A percentile compares a stretch with the other conserved stretches of the same genome.
Evolutionary conservation across 2,329 filamentous ascomycete species (phyloP).

Genomic region (Berkeleyomyces basicola): DNA sequence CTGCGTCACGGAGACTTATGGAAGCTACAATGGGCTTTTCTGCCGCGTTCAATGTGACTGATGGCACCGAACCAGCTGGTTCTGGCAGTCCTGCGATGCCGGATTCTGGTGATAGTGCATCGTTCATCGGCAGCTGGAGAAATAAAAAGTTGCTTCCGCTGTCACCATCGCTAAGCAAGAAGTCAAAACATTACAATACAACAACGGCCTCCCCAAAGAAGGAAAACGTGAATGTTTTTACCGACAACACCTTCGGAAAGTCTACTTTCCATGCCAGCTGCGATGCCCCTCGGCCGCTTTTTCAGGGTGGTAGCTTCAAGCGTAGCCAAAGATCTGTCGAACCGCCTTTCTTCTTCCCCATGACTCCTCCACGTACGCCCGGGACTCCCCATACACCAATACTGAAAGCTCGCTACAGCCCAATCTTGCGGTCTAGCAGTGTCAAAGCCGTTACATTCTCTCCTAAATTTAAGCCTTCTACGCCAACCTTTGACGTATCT

Average conservation of each 20-base stretch:
- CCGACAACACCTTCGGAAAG: not conserved
- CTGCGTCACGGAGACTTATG: conserved; percentile 34
- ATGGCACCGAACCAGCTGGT: not conserved
- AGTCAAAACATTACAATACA: not conserved
- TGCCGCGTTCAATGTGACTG: not conserved
- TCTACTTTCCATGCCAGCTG: not conserved
- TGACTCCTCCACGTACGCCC: conserved; percentile 1
- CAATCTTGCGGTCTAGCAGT: not conserved
- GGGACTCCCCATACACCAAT: not conserved
- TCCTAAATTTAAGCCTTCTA: not conserved
- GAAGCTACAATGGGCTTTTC: conserved; percentile 21
- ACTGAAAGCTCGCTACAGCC: not conserved
- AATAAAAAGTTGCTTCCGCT: conserved; percentile 28
- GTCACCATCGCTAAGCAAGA: conserved; percentile 18
- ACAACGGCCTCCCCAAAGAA: not conserved
- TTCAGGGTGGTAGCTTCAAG: not conserved
- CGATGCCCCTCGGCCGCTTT: not conserved
- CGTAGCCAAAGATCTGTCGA: not conserved
- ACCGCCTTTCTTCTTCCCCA: not conserved
- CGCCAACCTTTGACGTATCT: conserved; percentile 31
- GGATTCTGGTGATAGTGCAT: conserved; percentile 17
- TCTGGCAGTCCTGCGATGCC: not conserved
- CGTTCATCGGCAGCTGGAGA: conserved; percentile 28
- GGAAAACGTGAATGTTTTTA: not conserved
- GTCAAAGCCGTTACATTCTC: not conserved